Conservation (phyloP, 352 stramenopile genomes). For the Globisporangium barbulae region DNA sequence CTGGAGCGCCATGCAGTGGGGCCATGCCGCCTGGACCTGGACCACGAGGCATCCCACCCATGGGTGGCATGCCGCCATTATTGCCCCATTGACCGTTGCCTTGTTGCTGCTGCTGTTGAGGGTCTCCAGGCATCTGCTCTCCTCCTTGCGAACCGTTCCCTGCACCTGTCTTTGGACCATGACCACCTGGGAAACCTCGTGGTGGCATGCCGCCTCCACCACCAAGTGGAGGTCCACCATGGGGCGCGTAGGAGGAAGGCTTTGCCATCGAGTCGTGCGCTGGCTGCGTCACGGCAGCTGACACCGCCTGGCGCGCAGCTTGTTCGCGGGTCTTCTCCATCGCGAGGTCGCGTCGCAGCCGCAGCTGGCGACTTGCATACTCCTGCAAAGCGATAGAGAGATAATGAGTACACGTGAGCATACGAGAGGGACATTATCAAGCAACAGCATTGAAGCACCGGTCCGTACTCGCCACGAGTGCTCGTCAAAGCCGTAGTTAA, state of each 20-base stretch:
- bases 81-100: conserved; percentile 17
- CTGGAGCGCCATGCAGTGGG: conserved; percentile 16
- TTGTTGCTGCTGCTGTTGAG: conserved; percentile 8
- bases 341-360: conserved; percentile 60
- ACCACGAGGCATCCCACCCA: conserved; percentile 21
- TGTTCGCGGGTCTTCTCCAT: conserved; percentile 79
- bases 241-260: not conserved
- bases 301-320: conserved; percentile 70
- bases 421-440: not conserved
- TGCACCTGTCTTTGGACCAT: conserved; percentile 3
- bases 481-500: conserved; percentile 94
- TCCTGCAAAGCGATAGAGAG: conserved; percentile 35
- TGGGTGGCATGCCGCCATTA: conserved; percentile 12
- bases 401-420: not conserved
- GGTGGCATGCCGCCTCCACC: conserved; percentile 30
- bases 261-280: conserved; percentile 21
- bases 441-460: not conserved
- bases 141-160: conserved; percentile 3
- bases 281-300: conserved; percentile 42
- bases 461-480: conserved; percentile 64
- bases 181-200: conserved; percentile 11
- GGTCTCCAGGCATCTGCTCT: not conserved
- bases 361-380: conserved; percentile 79
- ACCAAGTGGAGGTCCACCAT: conserved; percentile 10
- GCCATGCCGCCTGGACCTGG: conserved; percentile 13